Conservation (phyloP, 1,284 basidiomycete genomes). For the Takashimella tepidaria region DNA sequence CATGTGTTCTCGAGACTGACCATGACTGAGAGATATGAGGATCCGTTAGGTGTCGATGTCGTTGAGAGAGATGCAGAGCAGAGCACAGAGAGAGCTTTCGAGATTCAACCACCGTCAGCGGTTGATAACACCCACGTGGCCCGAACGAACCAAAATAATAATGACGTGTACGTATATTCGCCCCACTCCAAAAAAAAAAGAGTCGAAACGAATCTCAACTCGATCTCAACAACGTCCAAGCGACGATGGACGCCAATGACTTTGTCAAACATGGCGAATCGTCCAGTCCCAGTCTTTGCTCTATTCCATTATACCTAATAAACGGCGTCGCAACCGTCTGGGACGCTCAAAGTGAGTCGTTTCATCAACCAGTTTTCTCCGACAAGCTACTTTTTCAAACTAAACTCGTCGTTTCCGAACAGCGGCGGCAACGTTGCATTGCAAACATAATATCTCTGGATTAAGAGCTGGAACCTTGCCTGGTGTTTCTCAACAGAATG, state of each 20-base stretch:
- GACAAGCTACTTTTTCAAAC: not conserved
- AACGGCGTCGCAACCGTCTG: slow-evolving; percentile 46
- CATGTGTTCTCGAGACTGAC: too few relatives aligned
- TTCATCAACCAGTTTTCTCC: not conserved
- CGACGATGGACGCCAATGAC: not conserved
- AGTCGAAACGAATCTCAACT: too few relatives aligned
- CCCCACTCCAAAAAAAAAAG: too few relatives aligned
- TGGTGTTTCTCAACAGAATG: slow-evolving; percentile 92
- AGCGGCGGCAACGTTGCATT: slow-evolving; percentile 71
- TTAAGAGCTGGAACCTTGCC: slow-evolving; percentile 85
- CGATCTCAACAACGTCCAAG: too few relatives aligned
- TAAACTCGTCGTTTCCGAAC: not conserved
- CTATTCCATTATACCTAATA: slow-evolving; percentile 45
- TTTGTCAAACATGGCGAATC: not conserved
- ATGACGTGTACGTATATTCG: too few relatives aligned
- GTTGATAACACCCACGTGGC: too few relatives aligned
- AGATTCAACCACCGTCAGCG: too few relatives aligned
- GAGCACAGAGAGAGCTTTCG: too few relatives aligned
- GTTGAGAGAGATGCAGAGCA: too few relatives aligned
- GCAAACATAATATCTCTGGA: slow-evolving; percentile 76
- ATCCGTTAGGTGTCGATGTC: too few relatives aligned
- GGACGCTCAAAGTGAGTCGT: slow-evolving; percentile 43
- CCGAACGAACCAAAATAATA: too few relatives aligned
- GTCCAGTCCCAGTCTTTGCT: slow-evolving; percentile 1
- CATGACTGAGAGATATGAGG: too few relatives aligned